Evolutionary conservation across 345 rosid genomes (phyloP).

Genomic region (Psidium guajava): DNA sequence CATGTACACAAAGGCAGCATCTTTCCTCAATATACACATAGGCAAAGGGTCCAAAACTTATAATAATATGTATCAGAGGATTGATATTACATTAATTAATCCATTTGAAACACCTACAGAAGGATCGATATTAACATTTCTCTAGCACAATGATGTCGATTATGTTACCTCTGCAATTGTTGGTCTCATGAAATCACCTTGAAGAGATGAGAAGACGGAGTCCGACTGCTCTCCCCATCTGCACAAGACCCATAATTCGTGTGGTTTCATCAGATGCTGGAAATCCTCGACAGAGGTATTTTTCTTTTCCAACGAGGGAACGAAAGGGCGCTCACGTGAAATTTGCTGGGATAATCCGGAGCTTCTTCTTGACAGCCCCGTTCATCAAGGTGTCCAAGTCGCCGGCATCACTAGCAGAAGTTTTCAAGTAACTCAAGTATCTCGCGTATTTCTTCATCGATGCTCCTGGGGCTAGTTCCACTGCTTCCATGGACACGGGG

Average conservation of each 20-base stretch:
- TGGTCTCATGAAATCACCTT: constrained; percentile 76
- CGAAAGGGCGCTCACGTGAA: constrained; percentile 22
- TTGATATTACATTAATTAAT: not conserved
- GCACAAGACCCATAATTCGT: not conserved
- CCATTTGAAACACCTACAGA: not conserved
- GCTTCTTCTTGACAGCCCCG: constrained; percentile 56
- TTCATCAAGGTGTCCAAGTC: constrained; percentile 52
- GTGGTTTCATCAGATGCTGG: not conserved
- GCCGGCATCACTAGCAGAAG: constrained; percentile 15
- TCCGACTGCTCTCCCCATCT: constrained; percentile 82
- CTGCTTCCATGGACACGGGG: constrained; percentile 22
- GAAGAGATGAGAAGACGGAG: constrained; percentile 32
- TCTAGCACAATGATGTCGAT: not conserved
- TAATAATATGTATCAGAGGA: not conserved
- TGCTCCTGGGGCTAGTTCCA: constrained; percentile 5
- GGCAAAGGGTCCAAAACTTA: not conserved
- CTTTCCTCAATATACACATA: not conserved
- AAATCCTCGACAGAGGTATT: not conserved
- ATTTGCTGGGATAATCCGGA: constrained; percentile 63
- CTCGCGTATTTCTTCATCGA: constrained; percentile 36
- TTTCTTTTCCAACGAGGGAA: not conserved
- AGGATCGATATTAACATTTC: not conserved
- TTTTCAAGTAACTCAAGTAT: constrained; percentile 33
- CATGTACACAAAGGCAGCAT: not conserved
- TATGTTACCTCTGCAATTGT: constrained; percentile 51